Evolutionary conservation across 495 filamentous ascomycete genomes (phyloP), one percentile per base, ranked within the genome.

Genomic region (Tuber calosporum): DNA sequence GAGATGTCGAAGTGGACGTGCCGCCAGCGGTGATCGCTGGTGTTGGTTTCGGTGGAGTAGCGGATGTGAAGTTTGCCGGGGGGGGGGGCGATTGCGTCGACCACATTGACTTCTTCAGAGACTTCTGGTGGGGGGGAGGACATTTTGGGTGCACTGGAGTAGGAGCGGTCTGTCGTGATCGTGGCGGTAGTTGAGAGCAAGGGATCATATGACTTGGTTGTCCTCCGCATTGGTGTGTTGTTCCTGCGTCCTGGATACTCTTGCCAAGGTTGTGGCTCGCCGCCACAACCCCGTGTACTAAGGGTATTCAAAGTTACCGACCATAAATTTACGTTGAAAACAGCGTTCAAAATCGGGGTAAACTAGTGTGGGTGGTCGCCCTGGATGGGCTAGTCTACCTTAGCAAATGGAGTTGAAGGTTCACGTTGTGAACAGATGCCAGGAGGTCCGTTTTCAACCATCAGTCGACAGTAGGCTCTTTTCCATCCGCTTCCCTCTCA

Each of bases 1-100:
- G 66, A 42, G 34, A 77, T 73, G 58, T 77, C 42, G 1, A 78
- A 68, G 5, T 30, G 37, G 36, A 77, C 76, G 11, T 78, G 76
- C 13, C 75, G 68, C 67, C 77, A 73, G 62, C 58, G 41, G n/a
- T 17, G 53, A 34, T 62, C 34, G 6, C 34, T 41, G 41, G 58
- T 58, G 53, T 19, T 67, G 22, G 67, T 70, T 37, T 77, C 74
- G 6, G 42, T 73, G 8, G 67, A 69, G 53, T 78, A 78, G 58
- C 76, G 76, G 68, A 78, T 73, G 37, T 62, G 70, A 2, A 71
- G 45, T 22, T 45, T 58, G 26, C 26, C 34, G 37, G 76, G 74
- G 53, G 76, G 74, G 53, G 53, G 53, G 15, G 26, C 11, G 26
- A 39, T 71, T 41, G 74, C 75, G 22, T 73, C 68, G 42, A 73